phyloP scores from a whole-genome alignment of 139 green algal genomes.

The Chlorella vulgaris region DNA sequence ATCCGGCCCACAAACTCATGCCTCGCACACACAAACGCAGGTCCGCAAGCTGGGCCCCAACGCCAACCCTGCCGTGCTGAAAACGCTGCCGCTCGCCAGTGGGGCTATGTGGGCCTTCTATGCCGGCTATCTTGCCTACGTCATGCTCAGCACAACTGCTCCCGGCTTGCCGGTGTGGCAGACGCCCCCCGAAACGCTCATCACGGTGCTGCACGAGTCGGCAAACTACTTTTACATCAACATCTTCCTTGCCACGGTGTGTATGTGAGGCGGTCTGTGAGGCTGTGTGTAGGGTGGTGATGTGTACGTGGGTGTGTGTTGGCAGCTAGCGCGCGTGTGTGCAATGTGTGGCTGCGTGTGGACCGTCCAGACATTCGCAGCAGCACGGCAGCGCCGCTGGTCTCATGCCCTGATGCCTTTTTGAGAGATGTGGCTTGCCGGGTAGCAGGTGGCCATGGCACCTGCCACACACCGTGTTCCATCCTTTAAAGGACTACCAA shows the following conservation, averaged over 20 bases:
- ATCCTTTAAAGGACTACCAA: no score
- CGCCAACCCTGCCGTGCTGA: constrained; percentile 63
- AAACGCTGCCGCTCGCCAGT: constrained; percentile 54
- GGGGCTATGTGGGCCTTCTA: constrained; percentile 68
- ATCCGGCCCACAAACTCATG: no score
- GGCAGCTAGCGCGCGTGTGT: no score
- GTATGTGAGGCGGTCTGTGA: neutral
- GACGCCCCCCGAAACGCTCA: constrained; percentile 45
- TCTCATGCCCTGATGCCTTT: no score
- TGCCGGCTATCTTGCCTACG: constrained; percentile 57
- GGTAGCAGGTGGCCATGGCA: no score
- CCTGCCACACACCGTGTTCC: no score
- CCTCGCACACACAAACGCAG: no score
- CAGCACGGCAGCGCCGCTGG: no score
- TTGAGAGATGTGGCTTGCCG: no score
- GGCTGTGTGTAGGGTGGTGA: neutral
- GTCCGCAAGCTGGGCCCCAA: constrained; percentile 63
- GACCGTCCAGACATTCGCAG: no score
- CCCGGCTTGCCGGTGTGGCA: constrained; percentile 63
- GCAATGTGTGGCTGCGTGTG: no score
- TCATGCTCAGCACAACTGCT: constrained; percentile 57
- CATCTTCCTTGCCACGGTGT: constrained; percentile 37
- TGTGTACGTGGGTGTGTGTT: neutral
- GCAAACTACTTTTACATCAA: constrained; percentile 93
- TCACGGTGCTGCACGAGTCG: constrained; percentile 69